Percentiles rank a stretch among this genome's conserved stretches.
phyloP scores from a whole-genome alignment of 1,284 basidiomycete species.

The Boletus smithii region DNA sequence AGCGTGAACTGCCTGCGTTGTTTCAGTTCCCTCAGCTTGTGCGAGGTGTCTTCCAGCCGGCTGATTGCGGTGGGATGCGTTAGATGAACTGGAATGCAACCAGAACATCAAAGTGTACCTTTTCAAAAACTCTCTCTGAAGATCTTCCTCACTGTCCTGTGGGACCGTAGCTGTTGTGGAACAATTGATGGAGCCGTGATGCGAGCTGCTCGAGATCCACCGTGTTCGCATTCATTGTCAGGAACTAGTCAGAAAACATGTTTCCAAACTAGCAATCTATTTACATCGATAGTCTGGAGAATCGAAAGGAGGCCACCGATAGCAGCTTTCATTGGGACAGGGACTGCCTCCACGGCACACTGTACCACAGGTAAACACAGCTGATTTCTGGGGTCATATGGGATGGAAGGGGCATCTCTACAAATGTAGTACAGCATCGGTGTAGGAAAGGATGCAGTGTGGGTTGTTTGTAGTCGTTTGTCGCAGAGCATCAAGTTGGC shows the following conservation, averaged over 20 bases:
- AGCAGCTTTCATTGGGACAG: not conserved
- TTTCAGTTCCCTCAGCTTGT: not conserved
- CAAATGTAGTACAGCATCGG: too few relatives aligned
- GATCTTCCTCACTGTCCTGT: too few relatives aligned
- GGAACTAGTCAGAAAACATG: not conserved
- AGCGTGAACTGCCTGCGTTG: not conserved
- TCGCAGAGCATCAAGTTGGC: not conserved
- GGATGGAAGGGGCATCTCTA: too few relatives aligned
- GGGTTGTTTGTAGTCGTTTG: conserved; percentile 23
- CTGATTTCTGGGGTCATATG: not conserved
- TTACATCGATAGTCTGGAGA: not conserved
- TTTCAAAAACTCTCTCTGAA: not conserved
- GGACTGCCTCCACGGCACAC: not conserved
- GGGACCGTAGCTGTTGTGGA: not conserved
- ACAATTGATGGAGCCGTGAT: not conserved
- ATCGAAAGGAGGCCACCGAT: not conserved
- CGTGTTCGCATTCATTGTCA: not conserved
- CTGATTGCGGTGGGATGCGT: too few relatives aligned
- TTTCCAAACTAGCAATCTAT: not conserved
- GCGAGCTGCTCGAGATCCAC: not conserved
- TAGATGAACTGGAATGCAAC: too few relatives aligned
- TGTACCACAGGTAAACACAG: not conserved
- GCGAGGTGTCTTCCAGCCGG: not conserved
- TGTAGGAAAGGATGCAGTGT: too few relatives aligned
- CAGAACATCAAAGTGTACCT: not conserved